These are phyloP conservation scores for Vaccinium macrocarpon DNA, from an alignment of 148 eudicot genomes.

Conservation along the genomic window DNA sequence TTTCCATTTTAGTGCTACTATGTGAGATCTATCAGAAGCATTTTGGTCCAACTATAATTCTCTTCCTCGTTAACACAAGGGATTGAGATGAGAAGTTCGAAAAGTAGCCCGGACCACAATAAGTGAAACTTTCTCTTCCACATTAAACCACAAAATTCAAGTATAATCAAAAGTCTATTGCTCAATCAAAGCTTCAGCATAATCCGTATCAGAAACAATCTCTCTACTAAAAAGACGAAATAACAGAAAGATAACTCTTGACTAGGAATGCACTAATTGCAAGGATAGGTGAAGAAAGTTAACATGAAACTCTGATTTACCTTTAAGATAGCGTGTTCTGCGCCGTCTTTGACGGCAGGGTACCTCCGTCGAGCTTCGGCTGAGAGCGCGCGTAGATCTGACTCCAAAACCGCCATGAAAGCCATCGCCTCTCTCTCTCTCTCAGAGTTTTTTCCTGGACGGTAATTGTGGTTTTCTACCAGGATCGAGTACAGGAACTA, in stretches of 20 bases:
- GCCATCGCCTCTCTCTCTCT: slow-evolving; percentile 42
- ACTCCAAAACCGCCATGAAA: slow-evolving; percentile 89
- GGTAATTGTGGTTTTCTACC: not conserved
- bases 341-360: slow-evolving; percentile 93
- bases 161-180: not conserved
- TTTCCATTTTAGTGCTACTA: too few relatives aligned
- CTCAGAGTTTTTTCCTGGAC: slow-evolving; percentile 14
- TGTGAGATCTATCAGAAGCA: too few relatives aligned
- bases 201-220: not conserved
- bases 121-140: too few relatives aligned
- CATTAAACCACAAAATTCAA: not conserved
- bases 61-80: too few relatives aligned
- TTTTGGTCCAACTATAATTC: too few relatives aligned
- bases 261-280: not conserved
- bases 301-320: slow-evolving; percentile 25
- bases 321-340: slow-evolving; percentile 98
- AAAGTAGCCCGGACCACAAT: too few relatives aligned
- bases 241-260: not conserved
- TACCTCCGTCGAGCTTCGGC: slow-evolving; percentile 95
- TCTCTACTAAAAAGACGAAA: not conserved
- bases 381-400: slow-evolving; percentile 96
- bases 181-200: not conserved
- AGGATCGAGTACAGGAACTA: not conserved
- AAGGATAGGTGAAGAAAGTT: not conserved
- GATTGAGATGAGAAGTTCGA: too few relatives aligned